These are phyloP conservation scores for Tetrastigma voinierianum DNA, from an alignment of 164 flowering plant species.

Conservation along the genomic window DNA sequence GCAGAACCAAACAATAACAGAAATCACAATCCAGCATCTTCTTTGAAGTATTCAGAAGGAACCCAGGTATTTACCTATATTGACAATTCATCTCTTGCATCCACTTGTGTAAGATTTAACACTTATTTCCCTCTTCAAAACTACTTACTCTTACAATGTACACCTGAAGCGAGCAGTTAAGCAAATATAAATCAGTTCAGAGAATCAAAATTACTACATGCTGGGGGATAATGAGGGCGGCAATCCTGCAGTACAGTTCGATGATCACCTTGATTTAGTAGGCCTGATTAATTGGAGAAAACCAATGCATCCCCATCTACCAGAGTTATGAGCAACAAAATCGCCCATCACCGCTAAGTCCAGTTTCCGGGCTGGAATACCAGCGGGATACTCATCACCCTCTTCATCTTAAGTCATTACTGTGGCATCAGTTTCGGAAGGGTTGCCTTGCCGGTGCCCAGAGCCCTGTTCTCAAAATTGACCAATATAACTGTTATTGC, in stretches of 20 bases:
- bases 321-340: slow-evolving; percentile 38
- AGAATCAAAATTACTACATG: neutral
- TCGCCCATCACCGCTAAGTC: slow-evolving; percentile 58
- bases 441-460: slow-evolving; percentile 34
- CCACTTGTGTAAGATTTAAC: neutral
- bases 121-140: slow-evolving; percentile 4
- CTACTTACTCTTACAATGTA: slow-evolving; percentile 22
- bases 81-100: neutral
- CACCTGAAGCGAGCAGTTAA: slow-evolving; percentile 11
- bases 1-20: neutral
- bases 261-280: slow-evolving; percentile 33
- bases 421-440: slow-evolving; percentile 36
- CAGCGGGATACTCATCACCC: slow-evolving; percentile 23
- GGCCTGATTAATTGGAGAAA: slow-evolving; percentile 36
- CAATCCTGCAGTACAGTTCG: neutral
- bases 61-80: neutral
- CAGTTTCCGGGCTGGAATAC: slow-evolving; percentile 32
- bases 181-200: neutral
- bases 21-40: neutral
- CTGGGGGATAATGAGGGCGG: neutral
- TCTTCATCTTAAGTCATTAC: slow-evolving; percentile 38
- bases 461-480: slow-evolving; percentile 43
- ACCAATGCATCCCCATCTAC: slow-evolving; percentile 49
- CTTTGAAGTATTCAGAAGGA: neutral
- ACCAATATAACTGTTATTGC: neutral